Percentiles rank a stretch among this genome's conserved stretches.
These are phyloP conservation scores for Yamagishiella unicocca DNA, from an alignment of 139 green algal species.

Conservation along the genomic window DNA sequence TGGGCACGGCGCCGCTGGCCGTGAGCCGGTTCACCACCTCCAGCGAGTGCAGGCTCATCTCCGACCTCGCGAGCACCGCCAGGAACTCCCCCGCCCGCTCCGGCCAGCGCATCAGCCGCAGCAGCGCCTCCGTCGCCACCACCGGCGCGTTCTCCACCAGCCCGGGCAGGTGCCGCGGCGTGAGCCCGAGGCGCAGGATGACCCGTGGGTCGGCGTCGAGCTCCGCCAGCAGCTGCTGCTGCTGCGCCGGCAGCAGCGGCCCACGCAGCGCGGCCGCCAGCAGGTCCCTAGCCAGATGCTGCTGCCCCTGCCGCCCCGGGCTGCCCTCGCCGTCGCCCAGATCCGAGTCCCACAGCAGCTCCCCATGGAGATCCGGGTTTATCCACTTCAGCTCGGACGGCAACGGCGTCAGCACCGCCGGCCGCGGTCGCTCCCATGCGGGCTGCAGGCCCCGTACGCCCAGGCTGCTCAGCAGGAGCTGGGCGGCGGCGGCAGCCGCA, in stretches of 20 bases:
- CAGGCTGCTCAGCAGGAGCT: constrained; percentile 13
- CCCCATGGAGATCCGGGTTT: constrained; percentile 50
- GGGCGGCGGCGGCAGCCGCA: not conserved
- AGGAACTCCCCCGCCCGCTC: constrained; percentile 28
- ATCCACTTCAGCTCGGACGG: constrained; percentile 69
- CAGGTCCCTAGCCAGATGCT: constrained; percentile 62
- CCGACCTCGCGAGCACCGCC: constrained; percentile 72
- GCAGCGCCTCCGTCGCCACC: constrained; percentile 72
- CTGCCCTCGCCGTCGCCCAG: constrained; percentile 56
- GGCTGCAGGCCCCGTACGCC: not conserved
- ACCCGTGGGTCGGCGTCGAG: constrained; percentile 60
- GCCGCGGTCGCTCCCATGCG: constrained; percentile 48
- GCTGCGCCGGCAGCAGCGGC: constrained; percentile 73
- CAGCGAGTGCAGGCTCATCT: constrained; percentile 88
- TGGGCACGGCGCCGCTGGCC: constrained; percentile 67
- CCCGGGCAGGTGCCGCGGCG: constrained; percentile 59
- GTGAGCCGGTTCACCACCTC: constrained; percentile 93
- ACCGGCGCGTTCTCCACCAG: constrained; percentile 84
- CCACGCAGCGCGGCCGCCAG: constrained; percentile 62
- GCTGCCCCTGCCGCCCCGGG: not conserved
- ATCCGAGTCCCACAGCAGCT: constrained; percentile 74
- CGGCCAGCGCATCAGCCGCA: constrained; percentile 43
- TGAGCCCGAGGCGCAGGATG: constrained; percentile 60
- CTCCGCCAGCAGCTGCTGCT: constrained; percentile 68
- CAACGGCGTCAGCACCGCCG: constrained; percentile 31